Conservation (phyloP, 495 filamentous ascomycete species). For the Lasiosphaeria hispida region DNA sequence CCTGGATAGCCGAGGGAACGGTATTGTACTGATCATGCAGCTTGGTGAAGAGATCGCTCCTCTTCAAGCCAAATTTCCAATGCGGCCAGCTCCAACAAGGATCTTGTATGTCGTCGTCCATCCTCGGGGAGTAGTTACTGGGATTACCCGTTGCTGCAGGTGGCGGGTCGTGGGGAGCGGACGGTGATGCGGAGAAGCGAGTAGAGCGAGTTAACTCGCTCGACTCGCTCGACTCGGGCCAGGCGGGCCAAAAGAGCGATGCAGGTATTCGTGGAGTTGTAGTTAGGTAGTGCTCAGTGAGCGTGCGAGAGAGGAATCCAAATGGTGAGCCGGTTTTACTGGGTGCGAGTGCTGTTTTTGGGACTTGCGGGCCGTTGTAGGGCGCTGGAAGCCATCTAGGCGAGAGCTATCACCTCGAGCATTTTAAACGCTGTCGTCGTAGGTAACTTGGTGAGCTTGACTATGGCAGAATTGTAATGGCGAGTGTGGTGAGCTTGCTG, state of each 20-base stretch:
- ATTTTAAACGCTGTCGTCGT: constrained; percentile 27
- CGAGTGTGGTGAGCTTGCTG: constrained; percentile 3
- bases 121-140: constrained; percentile 23
- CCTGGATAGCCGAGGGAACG: constrained; percentile 34
- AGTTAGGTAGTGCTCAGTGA: constrained; percentile 3
- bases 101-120: constrained; percentile 45
- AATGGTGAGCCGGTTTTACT: constrained; percentile 30
- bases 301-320: constrained; percentile 25
- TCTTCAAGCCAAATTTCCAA: constrained; percentile 49
- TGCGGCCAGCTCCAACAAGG: constrained; percentile 44
- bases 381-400: constrained; percentile 38
- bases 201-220: too few relatives aligned
- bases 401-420: constrained; percentile 9
- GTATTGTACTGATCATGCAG: constrained; percentile 45
- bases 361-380: constrained; percentile 19
- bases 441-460: constrained; percentile 18
- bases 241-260: too few relatives aligned
- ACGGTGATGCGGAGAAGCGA: neutral
- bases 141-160: neutral
- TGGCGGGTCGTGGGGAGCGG: neutral
- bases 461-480: constrained; percentile 5
- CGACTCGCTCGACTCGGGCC: too few relatives aligned
- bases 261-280: constrained; percentile 1
- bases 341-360: constrained; percentile 18
- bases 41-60: constrained; percentile 38